Evolutionary conservation across 148 eudicot species (phyloP).

Genomic region (Cornus florida): DNA sequence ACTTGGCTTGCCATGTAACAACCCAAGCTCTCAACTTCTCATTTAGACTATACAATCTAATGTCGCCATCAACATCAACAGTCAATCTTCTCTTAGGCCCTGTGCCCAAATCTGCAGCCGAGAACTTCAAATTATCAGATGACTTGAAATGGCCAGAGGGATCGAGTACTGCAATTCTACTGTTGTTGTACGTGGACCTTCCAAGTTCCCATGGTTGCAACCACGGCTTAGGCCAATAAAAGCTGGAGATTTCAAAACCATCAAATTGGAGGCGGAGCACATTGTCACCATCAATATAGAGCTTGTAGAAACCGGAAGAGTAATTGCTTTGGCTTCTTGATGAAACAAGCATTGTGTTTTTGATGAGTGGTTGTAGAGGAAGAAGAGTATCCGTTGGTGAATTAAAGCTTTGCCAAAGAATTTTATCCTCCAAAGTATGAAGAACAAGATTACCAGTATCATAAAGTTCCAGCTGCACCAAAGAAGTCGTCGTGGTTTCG

Average conservation of each 20-base stretch:
- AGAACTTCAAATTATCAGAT: constrained; percentile 18
- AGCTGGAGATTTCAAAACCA: constrained; percentile 32
- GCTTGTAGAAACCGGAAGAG: constrained; percentile 40
- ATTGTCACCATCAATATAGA: constrained; percentile 39
- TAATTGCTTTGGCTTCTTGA: constrained; percentile 23
- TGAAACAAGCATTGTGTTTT: too few species aligned
- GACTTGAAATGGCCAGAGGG: constrained; percentile 30
- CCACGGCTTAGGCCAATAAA: constrained; percentile 39
- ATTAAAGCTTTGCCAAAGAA: too few species aligned
- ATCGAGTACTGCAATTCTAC: constrained; percentile 11
- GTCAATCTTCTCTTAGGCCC: constrained; percentile 17
- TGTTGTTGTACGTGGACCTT: constrained; percentile 38
- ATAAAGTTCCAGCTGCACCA: too few species aligned
- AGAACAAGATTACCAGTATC: too few species aligned
- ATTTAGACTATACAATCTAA: constrained; percentile 21
- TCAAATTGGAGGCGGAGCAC: constrained; percentile 31
- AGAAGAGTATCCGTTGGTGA: too few species aligned
- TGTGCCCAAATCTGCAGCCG: neutral
- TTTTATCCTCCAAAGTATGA: too few species aligned
- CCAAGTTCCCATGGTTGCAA: constrained; percentile 5
- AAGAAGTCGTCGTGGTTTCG: too few species aligned
- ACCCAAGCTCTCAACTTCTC: neutral
- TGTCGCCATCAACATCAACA: constrained; percentile 21
- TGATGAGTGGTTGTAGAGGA: too few species aligned
- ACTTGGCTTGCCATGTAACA: constrained; percentile 19